Percentiles rank a stretch among this genome's conserved stretches.
These are phyloP conservation scores for Chrysosporium keratinophilum DNA, from an alignment of 2,329 filamentous ascomycete genomes.

Conservation along the genomic window DNA sequence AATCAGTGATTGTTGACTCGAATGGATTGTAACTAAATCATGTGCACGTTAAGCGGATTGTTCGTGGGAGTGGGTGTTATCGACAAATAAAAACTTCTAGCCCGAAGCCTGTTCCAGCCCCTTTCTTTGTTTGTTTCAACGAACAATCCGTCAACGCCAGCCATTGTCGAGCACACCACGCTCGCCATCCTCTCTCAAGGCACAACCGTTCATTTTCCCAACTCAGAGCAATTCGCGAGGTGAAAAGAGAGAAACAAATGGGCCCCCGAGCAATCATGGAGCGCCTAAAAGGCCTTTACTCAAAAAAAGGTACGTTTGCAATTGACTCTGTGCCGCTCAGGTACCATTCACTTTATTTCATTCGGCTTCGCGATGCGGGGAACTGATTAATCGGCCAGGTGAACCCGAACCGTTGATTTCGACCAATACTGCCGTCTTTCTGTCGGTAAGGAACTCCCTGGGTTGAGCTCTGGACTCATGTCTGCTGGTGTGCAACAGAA, in stretches of 20 bases:
- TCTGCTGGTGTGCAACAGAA: neutral
- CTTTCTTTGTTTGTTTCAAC: too few relatives aligned
- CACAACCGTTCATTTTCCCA: too few relatives aligned
- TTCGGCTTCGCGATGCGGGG: neutral
- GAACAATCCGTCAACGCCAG: too few relatives aligned
- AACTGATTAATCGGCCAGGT: neutral
- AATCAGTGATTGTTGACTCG: too few relatives aligned
- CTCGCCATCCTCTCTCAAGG: too few relatives aligned
- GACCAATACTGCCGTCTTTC: constrained; percentile 10
- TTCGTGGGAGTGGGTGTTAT: too few relatives aligned
- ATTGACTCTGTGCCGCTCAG: neutral
- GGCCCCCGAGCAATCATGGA: neutral
- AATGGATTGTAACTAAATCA: too few relatives aligned
- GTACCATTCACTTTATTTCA: neutral
- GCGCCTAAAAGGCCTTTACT: neutral
- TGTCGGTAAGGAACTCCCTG: constrained; percentile 13
- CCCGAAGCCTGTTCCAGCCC: too few relatives aligned
- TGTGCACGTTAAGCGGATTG: too few relatives aligned
- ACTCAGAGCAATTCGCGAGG: too few relatives aligned
- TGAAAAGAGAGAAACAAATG: neutral
- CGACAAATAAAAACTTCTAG: too few relatives aligned
- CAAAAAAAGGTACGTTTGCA: neutral
- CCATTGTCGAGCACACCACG: too few relatives aligned
- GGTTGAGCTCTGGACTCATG: neutral
- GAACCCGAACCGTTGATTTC: constrained; percentile 16